Percentiles rank a stretch among this genome's conserved stretches.
Evolutionary conservation across 208 protist genomes (phyloP).

Genomic region (Leishmania turanica): DNA sequence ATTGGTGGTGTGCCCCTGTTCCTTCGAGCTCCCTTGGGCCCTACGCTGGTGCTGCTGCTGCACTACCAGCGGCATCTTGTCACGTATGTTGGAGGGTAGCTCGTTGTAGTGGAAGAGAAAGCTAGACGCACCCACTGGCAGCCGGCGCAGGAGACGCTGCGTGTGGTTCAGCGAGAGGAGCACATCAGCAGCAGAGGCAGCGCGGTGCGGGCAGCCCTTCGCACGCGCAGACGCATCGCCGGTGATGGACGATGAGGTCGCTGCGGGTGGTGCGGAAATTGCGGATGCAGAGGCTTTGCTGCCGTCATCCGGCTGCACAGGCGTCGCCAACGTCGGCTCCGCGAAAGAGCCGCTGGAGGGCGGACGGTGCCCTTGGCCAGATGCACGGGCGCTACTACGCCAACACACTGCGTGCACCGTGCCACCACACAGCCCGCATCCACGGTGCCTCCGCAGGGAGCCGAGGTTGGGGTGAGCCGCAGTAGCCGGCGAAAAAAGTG

Average conservation of each 20-base stretch:
- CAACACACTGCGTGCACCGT: background rate
- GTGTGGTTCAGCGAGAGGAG: slow-evolving; percentile 27
- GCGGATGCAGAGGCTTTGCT: background rate
- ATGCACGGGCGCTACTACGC: background rate
- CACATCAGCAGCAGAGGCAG: background rate
- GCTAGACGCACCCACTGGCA: slow-evolving; percentile 34
- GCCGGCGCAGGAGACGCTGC: slow-evolving; percentile 48
- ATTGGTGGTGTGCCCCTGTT: background rate
- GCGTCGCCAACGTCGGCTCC: background rate
- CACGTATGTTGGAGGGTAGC: slow-evolving; percentile 41
- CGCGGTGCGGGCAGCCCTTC: background rate
- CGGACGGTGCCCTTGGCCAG: background rate
- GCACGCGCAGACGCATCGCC: background rate
- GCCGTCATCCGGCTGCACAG: background rate
- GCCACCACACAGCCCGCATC: background rate
- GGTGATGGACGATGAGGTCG: background rate
- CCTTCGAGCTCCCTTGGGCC: background rate
- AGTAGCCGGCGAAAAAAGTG: background rate
- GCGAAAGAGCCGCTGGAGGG: background rate
- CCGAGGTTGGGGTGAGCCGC: background rate
- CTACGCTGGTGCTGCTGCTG: background rate
- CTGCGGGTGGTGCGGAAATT: background rate
- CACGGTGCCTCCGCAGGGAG: background rate
- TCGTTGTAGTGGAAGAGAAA: slow-evolving; percentile 48
- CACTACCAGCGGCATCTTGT: slow-evolving; percentile 15